Base-by-base conservation (phyloP, 2,329 filamentous ascomycete species). In the Paraconiothyrium brasiliense region DNA sequence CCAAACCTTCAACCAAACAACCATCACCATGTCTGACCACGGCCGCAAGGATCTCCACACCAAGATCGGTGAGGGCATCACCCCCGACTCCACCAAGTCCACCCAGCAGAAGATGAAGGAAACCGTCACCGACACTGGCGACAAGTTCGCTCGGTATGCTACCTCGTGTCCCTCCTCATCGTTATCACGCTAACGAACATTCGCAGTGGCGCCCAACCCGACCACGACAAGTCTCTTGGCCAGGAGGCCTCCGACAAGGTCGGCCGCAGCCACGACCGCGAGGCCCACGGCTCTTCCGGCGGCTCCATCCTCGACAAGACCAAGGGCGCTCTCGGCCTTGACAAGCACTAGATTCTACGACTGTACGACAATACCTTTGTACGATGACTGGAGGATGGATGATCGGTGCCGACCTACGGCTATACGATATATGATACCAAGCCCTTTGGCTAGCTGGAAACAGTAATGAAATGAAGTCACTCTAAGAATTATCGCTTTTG, bases 41-140 rank as follows among this genome's bases (percentile, higher is more conserved):
- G 83, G 82, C 73, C 86, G 87, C 85, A 89, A 89, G 80, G 86
- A 87, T 79, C 84, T 87, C 78, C 72, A 77, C 68, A 74, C 81
- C 79, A 84, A 88, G 84, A 79, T 83, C 64, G 78, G 80, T 73
- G 86, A 89, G 83, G 80, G 83, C 71, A 65, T 86, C 60, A 86
- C 83, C 70, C 87, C 87, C 61, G 83, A 89, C 76, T 82, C 82
- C 73, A 77, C 83, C 79, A 89, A 90, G 82, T 88, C 86, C 64
- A 87, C 86, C 70, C 79, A 83, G 71, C 80, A 88, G 66, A 87
- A 88, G 82, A 67, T 84, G 65, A 85, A 84, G 76, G 87, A 89
- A 77, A 75, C 77, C 58, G 54, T 85, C 73, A 88, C 86, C 64
- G 85, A 86, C 69, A 81, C 82, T 60, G 77, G 74, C 59, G 87